Percentiles rank a stretch among this genome's conserved stretches.
phyloP scores from a whole-genome alignment of 257 asterid genomes.

The Solanum chmielewskii region DNA sequence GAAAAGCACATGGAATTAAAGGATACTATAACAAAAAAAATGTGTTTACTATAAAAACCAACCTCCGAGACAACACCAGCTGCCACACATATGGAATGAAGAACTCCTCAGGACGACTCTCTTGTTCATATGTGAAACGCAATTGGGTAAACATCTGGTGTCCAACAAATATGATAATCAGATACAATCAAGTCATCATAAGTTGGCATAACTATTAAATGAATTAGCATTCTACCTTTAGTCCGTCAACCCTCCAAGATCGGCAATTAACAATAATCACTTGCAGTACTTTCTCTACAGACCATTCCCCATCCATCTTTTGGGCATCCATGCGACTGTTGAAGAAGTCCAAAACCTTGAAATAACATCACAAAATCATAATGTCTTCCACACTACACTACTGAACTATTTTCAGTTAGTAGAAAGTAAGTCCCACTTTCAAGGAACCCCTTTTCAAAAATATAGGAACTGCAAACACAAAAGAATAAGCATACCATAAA shows the following conservation, averaged over 20 bases:
- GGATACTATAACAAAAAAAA: not conserved
- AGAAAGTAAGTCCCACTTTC: not conserved
- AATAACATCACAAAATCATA: not conserved
- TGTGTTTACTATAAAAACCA: not conserved
- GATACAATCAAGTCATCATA: not conserved
- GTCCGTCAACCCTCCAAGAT: constrained; percentile 97
- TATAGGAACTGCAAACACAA: not conserved
- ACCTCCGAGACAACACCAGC: constrained; percentile 70
- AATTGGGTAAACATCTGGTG: constrained; percentile 62
- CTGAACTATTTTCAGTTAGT: not conserved
- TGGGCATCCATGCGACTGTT: constrained; percentile 79
- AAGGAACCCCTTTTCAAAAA: not conserved
- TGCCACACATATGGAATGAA: constrained; percentile 94
- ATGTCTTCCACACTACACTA: not conserved
- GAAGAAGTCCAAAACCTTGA: constrained; percentile 76
- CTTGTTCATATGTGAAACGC: constrained; percentile 90
- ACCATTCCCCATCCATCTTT: constrained; percentile 70
- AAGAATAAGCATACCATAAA: constrained; percentile 25
- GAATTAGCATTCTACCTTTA: constrained; percentile 49
- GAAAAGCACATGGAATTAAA: not conserved
- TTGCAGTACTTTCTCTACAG: constrained; percentile 88
- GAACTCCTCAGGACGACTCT: constrained; percentile 92
- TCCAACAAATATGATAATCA: not conserved
- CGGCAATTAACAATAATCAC: constrained; percentile 63
- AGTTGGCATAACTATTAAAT: not conserved